phyloP scores from a whole-genome alignment of 2,329 filamentous ascomycete species.

The Xylariaceae sp. region DNA sequence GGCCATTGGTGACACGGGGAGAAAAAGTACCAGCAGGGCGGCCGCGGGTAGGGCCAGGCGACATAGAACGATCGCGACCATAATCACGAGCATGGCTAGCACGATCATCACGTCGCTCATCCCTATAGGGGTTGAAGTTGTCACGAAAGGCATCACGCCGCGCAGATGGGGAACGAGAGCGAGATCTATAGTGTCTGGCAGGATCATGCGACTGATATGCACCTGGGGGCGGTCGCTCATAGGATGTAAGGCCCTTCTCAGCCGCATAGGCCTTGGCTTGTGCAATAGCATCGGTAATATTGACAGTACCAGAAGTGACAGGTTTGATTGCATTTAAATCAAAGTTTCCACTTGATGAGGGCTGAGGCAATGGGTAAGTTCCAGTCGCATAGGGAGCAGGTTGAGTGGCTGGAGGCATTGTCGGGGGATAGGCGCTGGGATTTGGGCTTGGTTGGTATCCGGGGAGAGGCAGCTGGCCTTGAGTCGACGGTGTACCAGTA shows the following conservation, averaged over 20 bases:
- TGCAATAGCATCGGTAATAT: constrained; percentile 80
- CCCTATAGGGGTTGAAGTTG: constrained; percentile 80
- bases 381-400: constrained; percentile 41
- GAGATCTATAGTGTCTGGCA: constrained; percentile 63
- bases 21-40: constrained; percentile 58
- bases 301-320: constrained; percentile 78
- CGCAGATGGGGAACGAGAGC: constrained; percentile 72
- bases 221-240: constrained; percentile 59
- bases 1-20: constrained; percentile 56
- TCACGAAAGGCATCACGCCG: constrained; percentile 73
- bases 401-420: constrained; percentile 44
- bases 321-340: constrained; percentile 82
- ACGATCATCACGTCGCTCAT: constrained; percentile 76
- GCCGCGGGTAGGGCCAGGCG: constrained; percentile 59
- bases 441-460: constrained; percentile 42
- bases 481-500: constrained; percentile 43
- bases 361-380: constrained; percentile 62
- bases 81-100: constrained; percentile 57
- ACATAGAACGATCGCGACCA: constrained; percentile 74
- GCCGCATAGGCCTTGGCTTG: constrained; percentile 82
- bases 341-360: constrained; percentile 73
- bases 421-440: constrained; percentile 41
- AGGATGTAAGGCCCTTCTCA: constrained; percentile 71
- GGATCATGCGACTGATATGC: constrained; percentile 43
- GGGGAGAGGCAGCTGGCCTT: constrained; percentile 43